These are phyloP conservation scores for Pinus taeda DNA, from an alignment of 75 land plant species.

Conservation along the genomic window DNA sequence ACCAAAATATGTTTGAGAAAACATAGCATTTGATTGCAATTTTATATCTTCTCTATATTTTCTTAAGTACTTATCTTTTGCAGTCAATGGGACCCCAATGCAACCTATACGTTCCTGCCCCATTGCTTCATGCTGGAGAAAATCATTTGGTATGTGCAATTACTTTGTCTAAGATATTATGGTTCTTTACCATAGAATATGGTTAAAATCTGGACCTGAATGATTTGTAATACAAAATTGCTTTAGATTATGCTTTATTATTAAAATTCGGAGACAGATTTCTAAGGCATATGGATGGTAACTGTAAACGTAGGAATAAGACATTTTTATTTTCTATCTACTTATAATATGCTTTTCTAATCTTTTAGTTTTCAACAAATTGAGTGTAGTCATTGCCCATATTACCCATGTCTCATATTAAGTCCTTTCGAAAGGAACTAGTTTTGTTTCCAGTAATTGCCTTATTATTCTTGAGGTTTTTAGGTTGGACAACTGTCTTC, in stretches of 20 bases:
- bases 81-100: slow-evolving; percentile 92
- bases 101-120: slow-evolving; percentile 90
- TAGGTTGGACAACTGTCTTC: too few relatives aligned
- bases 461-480: neutral
- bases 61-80: slow-evolving; percentile 10
- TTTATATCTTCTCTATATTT: neutral
- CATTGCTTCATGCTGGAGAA: slow-evolving; percentile 63
- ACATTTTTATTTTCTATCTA: too few relatives aligned
- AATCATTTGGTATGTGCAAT: slow-evolving; percentile 64
- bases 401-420: neutral
- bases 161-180: neutral
- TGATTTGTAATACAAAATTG: neutral
- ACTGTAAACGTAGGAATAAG: neutral
- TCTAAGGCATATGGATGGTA: neutral
- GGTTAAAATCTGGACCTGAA: neutral
- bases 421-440: neutral
- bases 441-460: neutral
- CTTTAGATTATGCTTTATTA: neutral
- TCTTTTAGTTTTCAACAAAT: neutral
- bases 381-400: neutral
- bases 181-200: neutral
- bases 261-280: neutral
- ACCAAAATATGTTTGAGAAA: neutral
- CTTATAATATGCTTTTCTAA: neutral
- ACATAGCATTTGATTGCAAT: neutral